Conservation (phyloP, 306 rosid genomes). For the Glycine tomentella region DNA sequence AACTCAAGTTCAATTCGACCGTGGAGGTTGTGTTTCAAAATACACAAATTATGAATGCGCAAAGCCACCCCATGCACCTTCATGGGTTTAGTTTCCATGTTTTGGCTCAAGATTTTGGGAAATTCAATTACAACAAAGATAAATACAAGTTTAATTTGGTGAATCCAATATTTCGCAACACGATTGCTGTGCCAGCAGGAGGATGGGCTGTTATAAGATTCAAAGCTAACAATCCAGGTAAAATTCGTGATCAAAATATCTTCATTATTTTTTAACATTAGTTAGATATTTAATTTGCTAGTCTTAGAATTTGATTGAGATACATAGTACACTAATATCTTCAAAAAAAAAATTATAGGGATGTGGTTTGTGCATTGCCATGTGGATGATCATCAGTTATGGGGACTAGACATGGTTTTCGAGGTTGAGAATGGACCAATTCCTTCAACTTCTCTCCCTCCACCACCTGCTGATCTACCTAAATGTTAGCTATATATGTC, state of each 20-base stretch:
- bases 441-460: slow-evolving; percentile 53
- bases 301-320: background rate
- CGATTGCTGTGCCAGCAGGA: slow-evolving; percentile 62
- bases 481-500: background rate
- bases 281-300: background rate
- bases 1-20: slow-evolving; percentile 63
- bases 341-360: background rate
- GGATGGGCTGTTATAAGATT: slow-evolving; percentile 72
- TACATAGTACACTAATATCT: background rate
- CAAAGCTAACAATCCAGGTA: slow-evolving; percentile 52
- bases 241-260: no score
- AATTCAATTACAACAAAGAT: slow-evolving; percentile 50
- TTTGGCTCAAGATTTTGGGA: slow-evolving; percentile 57
- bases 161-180: slow-evolving; percentile 61
- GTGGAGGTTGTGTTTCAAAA: slow-evolving; percentile 70
- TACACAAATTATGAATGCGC: slow-evolving; percentile 41
- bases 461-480: slow-evolving; percentile 73
- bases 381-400: slow-evolving; percentile 57
- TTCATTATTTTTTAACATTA: background rate
- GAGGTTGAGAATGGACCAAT: slow-evolving; percentile 52
- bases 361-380: slow-evolving; percentile 76
- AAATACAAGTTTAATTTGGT: slow-evolving; percentile 50
- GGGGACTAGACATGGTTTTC: slow-evolving; percentile 66
- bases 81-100: slow-evolving; percentile 49
- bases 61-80: slow-evolving; percentile 50